Base-by-base conservation (phyloP, 805 yeast species). In the Sugiyamaella lignohabitans region DNA sequence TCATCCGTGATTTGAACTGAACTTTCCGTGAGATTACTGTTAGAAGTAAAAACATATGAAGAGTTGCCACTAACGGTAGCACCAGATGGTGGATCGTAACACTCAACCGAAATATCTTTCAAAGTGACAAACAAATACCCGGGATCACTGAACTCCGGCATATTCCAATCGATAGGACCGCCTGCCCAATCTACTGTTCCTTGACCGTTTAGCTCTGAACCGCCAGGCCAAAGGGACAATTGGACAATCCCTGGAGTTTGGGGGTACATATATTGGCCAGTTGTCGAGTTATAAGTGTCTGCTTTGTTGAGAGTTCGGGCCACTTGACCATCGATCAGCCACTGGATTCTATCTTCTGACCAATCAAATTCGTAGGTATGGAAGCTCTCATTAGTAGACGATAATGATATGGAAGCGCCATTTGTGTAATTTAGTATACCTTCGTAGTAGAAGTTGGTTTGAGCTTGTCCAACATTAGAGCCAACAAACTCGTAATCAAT, bases 401-500 rank as follows among this genome's bases (percentile, higher is more conserved):
- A 43, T 14, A 72, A 59, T 2, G 73, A 46, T 37, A 70, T 58
- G 53, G 73, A 68, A 16, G 52, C 59, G 49, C 77, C 71, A 63
- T 84, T 83, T 22, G 82, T 73, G 64, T 80, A 85, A 70, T 85
- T 77, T 58, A 82, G 70, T 22, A 69, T 66, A 64, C 91, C 96
- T 61, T 83, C 80, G 63, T 78, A 80, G 70, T 85, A 89, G 72
- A 63, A 88, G 67, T 89, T 89, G 22, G 88, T 71, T 71, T 89
- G 91, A 1, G 80, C 84, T 18, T 66, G 62, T 22, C 73, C 73
- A 57, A 85, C 67, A 58, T 84, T 78, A 57, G 76, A 75, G 50
- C 97, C 97, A 52, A 87, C 82, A 56, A 80, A 83, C 69, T 89
- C 96, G 60, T 67, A 80, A 75, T 89, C 96, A 58, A 88, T 75